These are phyloP conservation scores for Metarhizium humberi DNA, from an alignment of 2,329 filamentous ascomycete species.

Conservation along the genomic window DNA sequence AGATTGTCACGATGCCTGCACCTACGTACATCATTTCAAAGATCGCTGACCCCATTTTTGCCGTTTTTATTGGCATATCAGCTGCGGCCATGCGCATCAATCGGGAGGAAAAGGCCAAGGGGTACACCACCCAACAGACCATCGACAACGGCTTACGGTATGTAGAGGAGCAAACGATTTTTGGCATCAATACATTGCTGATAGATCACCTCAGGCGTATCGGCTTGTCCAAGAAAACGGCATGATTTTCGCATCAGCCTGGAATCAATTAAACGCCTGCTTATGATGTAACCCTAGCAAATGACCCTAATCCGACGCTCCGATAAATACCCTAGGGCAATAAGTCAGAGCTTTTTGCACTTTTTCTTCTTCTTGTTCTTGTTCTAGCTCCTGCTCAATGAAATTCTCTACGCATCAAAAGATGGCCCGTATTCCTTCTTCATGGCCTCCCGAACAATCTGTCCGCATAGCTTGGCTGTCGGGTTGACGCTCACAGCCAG, in stretches of 20 bases:
- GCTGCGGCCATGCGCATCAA: constrained; percentile 49
- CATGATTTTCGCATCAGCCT: constrained; percentile 1
- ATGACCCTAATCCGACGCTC: neutral
- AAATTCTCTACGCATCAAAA: constrained; percentile 24
- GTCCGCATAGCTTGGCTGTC: constrained; percentile 59
- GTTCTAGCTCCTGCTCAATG: neutral
- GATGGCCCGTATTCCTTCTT: constrained; percentile 55
- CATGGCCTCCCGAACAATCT: constrained; percentile 62
- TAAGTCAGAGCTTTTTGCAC: neutral
- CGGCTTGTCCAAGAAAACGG: constrained; percentile 15
- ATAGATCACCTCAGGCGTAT: constrained; percentile 17
- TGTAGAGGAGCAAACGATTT: constrained; percentile 2
- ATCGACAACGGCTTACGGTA: constrained; percentile 36
- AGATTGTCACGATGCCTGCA: constrained; percentile 32
- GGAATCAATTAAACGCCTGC: constrained; percentile 1
- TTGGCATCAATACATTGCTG: neutral
- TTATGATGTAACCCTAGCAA: neutral
- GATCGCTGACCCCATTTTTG: constrained; percentile 49
- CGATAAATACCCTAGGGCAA: constrained; percentile 1
- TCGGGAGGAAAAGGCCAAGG: constrained; percentile 50
- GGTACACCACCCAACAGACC: constrained; percentile 40
- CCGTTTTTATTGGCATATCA: constrained; percentile 44
- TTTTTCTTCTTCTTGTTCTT: neutral
- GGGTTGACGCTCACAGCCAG: constrained; percentile 58
- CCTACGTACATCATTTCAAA: constrained; percentile 53